Conservation (phyloP, 2,329 filamentous ascomycete genomes). For the Sclerotinia trifoliorum region DNA sequence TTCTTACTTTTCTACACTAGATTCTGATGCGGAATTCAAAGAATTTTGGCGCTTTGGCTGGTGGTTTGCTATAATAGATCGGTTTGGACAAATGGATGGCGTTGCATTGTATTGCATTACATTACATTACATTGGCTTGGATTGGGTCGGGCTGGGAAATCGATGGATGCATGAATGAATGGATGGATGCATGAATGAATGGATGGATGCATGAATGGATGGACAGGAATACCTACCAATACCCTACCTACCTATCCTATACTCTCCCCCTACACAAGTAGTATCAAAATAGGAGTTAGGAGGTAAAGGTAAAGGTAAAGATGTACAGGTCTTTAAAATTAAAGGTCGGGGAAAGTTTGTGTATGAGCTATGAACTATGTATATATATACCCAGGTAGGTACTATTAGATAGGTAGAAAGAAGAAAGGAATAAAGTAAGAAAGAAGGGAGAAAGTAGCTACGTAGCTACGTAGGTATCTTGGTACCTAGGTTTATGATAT, state of each 20-base stretch:
- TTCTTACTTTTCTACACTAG: not conserved
- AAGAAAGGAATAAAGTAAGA: too few relatives aligned
- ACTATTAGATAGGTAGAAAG: too few relatives aligned
- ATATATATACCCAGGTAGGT: too few relatives aligned
- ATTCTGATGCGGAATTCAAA: not conserved
- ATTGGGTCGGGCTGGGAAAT: not conserved
- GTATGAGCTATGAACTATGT: not conserved
- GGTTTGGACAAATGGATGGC: not conserved
- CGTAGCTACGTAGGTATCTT: too few relatives aligned
- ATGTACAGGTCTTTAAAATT: too few relatives aligned
- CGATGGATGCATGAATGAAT: too few relatives aligned
- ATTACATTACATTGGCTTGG: too few relatives aligned
- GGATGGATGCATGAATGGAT: not conserved
- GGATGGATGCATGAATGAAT: not conserved
- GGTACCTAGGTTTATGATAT: too few relatives aligned
- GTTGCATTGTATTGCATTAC: not conserved
- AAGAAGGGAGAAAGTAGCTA: too few relatives aligned
- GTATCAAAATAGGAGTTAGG: not conserved
- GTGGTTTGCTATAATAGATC: not conserved
- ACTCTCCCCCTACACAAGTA: not conserved
- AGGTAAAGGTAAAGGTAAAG: too few relatives aligned
- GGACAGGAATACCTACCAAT: not conserved
- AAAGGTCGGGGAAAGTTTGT: not conserved
- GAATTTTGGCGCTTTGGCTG: not conserved
- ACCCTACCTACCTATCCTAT: too few relatives aligned